Evolutionary conservation across 108 stramenopile species (phyloP), one percentile per base, ranked within the genome.

Genomic region (Asterionellopsis glacialis): DNA sequence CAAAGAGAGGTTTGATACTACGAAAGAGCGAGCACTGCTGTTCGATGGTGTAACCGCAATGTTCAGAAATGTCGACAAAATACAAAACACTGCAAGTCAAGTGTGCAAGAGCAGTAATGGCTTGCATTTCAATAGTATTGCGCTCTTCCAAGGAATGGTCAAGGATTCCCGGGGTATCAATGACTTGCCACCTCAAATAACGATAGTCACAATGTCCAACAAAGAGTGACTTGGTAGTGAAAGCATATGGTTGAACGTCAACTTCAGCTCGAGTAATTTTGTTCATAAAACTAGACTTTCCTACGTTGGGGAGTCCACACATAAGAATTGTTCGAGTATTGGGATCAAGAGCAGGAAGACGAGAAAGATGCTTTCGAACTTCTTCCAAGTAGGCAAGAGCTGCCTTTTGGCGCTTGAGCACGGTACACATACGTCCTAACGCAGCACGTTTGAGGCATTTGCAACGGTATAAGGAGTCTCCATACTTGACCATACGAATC

Each of bases 51-150:
- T 93, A 97, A 15, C 98, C 98, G 82, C 98, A 99, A 68, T 97
- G 95, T 69, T 98, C 97, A 38, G 91, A 95, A 56, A 98, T 88
- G 76, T 99, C 98, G 43, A 98, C 76, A 75, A 99, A 97, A 79
- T 95, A 99, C 67, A 99, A 74, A 45, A 99, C 95, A 54, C 92
- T 88, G 73, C 95, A 97, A 43, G 93, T 94, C 69, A 99, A 88
- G 63, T 99, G 98, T 14, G 98, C 98, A 57, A 99, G 77, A 1
- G 98, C 98, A 51, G 97, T 99, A 45, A 99, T 95, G 50, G 98
- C 96, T 76, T 99, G 98, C 98, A 99, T 99, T 69, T 99, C 98
- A 81, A 99, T 99, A 27, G 97, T 98, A 72, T 99, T 99, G 22
- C 97, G 74, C 65, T 97, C 90, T 77, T 99, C 98, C 53, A 99